These are phyloP conservation scores for Lecanosticta acicola DNA, from an alignment of 2,329 filamentous ascomycete genomes.

Conservation along the genomic window DNA sequence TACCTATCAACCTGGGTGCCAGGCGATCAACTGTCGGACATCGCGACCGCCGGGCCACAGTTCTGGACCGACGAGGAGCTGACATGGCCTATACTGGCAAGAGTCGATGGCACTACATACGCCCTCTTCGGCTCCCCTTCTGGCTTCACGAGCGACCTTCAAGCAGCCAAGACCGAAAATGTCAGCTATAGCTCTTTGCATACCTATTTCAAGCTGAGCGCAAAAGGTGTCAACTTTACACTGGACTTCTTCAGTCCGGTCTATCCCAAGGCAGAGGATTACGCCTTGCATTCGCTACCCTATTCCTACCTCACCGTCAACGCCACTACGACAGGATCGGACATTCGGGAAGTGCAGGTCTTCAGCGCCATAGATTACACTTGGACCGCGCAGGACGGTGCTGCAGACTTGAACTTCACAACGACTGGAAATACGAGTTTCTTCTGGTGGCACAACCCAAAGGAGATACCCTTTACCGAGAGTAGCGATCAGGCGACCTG, in stretches of 20 bases:
- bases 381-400: conserved; percentile 32
- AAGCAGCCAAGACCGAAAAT: conserved; percentile 17
- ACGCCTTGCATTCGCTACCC: conserved; percentile 33
- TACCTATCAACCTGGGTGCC: conserved; percentile 35
- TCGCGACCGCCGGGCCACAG: conserved; percentile 26
- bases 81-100: conserved; percentile 33
- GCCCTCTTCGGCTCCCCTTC: conserved; percentile 30
- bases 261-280: conserved; percentile 27
- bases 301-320: conserved; percentile 33
- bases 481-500: conserved; percentile 22
- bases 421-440: conserved; percentile 10
- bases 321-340: conserved; percentile 9
- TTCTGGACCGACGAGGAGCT: conserved; percentile 34
- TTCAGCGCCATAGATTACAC: conserved; percentile 33
- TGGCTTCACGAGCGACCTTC: conserved; percentile 13
- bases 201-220: conserved; percentile 27
- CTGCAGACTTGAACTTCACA: conserved; percentile 20
- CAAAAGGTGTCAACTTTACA: conserved; percentile 23
- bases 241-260: conserved; percentile 37
- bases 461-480: conserved; percentile 22
- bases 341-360: conserved; percentile 24
- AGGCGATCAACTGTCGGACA: conserved; percentile 22
- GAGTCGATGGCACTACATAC: conserved; percentile 30
- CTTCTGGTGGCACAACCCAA: conserved; percentile 22
- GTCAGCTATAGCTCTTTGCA: conserved; percentile 32